Base-by-base conservation (phyloP, 1,284 basidiomycete species). In the Malassezia dermatis region DNA sequence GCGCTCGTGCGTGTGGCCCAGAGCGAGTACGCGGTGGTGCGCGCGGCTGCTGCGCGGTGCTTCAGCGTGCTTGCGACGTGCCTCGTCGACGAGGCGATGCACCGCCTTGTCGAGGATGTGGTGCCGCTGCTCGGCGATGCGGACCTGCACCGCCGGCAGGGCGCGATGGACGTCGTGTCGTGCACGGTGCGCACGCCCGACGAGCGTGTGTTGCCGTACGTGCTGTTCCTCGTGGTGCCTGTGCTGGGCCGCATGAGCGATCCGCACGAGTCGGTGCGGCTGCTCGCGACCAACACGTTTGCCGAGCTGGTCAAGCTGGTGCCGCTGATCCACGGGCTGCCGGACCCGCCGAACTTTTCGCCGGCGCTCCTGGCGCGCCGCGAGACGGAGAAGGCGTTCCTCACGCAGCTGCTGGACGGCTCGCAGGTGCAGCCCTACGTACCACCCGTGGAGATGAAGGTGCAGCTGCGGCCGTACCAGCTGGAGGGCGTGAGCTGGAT, bases 291-390 rank as follows among this genome's bases (percentile, higher is more conserved):
- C 8, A 90, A 90, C 69, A 94, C 91, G 0, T 99, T 99, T 73
- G 94, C 94, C 0, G 86, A 89, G 2, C 78, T 99, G n/a, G 88
- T 99, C 65, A 96, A 98, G 79, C 93, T 99, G 86, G 89, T 98
- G 6, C 94, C 94, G 4, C 80, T 99, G 0, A 94, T 98, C 81
- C 87, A 89, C 61, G 94, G 93, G 49, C 79, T 98, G 31, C 93
- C 93, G 6, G 89, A 96, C 73, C 94, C 94, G 31, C 84, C 85
- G 11, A 87, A 86, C 15, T 95, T 99, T 78, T 84, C 94, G 0
- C 81, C 84, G 44, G 89, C 91, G 54, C 78, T 98, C n/a, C 78
- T 98, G 28, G 84, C 89, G 34, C 58, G 61, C 8, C 52, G 71
- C 2, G 85, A 93, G 52, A 81, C 82, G 6, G 94, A 99, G 75